A percentile compares a stretch with the other conserved stretches of the same genome.
These are phyloP conservation scores for Didymella segeticola DNA, from an alignment of 2,329 filamentous ascomycete species.

Conservation along the genomic window DNA sequence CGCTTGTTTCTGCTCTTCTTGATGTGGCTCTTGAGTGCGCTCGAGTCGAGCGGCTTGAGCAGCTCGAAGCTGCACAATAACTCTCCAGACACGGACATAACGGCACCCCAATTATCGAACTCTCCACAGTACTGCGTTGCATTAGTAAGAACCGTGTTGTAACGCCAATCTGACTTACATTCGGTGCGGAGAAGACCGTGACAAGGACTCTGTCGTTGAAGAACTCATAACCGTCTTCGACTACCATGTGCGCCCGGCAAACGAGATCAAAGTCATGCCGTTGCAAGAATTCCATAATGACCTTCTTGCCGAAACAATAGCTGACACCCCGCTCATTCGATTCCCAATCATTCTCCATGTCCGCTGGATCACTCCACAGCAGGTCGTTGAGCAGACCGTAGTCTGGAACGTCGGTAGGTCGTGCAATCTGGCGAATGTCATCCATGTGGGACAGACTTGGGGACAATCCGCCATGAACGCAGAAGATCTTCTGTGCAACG, in stretches of 20 bases:
- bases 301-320: constrained; percentile 98
- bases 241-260: constrained; percentile 98
- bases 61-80: constrained; percentile 96
- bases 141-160: constrained; percentile 22
- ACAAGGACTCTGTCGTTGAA: constrained; percentile 95
- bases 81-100: constrained; percentile 96
- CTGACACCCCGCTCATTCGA: constrained; percentile 96
- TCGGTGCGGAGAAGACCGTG: constrained; percentile 96
- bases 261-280: constrained; percentile 97
- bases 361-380: constrained; percentile 95
- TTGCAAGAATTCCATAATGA: constrained; percentile 94
- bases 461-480: constrained; percentile 92
- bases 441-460: constrained; percentile 96
- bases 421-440: constrained; percentile 93
- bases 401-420: constrained; percentile 95
- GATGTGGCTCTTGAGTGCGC: constrained; percentile 96
- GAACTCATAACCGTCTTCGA: constrained; percentile 98
- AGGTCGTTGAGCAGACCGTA: constrained; percentile 95
- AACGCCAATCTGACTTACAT: constrained; percentile 69
- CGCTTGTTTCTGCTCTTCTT: constrained; percentile 97
- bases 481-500: constrained; percentile 96
- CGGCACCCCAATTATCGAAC: constrained; percentile 98
- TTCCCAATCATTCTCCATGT: constrained; percentile 98
- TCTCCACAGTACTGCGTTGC: constrained; percentile 87
- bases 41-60: constrained; percentile 93